A percentile compares a stretch with the other conserved stretches of the same genome.
phyloP scores from a whole-genome alignment of 2,329 filamentous ascomycete genomes.

The Hymenoscyphus salicellus region DNA sequence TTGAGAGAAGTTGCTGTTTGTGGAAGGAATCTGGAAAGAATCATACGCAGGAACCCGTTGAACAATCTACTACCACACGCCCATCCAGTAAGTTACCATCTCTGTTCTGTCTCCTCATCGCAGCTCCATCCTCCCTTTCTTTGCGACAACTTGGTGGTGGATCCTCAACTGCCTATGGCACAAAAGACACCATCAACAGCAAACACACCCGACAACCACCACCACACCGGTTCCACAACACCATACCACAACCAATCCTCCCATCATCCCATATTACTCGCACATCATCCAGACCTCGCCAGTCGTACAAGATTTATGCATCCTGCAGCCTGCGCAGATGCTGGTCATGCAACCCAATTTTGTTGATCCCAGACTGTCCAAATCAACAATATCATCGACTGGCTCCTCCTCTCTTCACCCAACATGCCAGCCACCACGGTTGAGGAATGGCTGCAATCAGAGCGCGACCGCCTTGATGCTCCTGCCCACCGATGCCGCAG shows the following conservation, averaged over 20 bases:
- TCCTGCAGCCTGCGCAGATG: slow-evolving; percentile 34
- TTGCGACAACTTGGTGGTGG: neutral
- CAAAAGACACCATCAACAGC: neutral
- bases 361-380: slow-evolving; percentile 23
- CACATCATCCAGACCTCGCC: slow-evolving; percentile 9
- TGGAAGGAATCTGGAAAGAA: slow-evolving; percentile 27
- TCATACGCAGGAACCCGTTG: slow-evolving; percentile 9
- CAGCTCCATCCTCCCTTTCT: neutral
- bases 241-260: slow-evolving; percentile 3
- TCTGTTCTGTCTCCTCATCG: neutral
- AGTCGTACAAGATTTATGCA: slow-evolving; percentile 35
- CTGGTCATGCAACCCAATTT: slow-evolving; percentile 34
- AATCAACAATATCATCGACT: slow-evolving; percentile 20
- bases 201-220: neutral
- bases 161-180: neutral
- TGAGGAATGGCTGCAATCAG: slow-evolving; percentile 35
- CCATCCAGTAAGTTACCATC: too few relatives aligned
- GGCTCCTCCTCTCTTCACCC: slow-evolving; percentile 14
- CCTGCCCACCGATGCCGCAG: slow-evolving; percentile 37
- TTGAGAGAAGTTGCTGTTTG: slow-evolving; percentile 30
- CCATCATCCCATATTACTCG: slow-evolving; percentile 8
- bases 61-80: slow-evolving; percentile 11
- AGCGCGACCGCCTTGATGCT: slow-evolving; percentile 27
- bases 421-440: slow-evolving; percentile 35
- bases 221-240: slow-evolving; percentile 4